Base-by-base conservation (phyloP, 306 rosid species). In the Vigna nakashimae region DNA sequence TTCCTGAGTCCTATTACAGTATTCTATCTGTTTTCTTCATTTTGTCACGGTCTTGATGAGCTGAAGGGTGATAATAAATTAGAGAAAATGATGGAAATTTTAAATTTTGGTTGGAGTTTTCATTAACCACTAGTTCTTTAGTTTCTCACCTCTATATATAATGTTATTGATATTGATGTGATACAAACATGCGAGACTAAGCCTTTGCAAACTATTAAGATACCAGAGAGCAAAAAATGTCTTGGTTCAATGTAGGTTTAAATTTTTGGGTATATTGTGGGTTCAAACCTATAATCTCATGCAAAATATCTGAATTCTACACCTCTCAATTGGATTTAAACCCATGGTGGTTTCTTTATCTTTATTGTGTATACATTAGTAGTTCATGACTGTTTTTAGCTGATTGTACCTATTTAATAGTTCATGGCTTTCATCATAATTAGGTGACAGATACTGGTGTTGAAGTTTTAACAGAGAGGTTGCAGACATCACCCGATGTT, bases 381-480 rank as follows among this genome's bases (percentile, higher is more conserved):
- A 6, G 50, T 45, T 40, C 10, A 17, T 77, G 17, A 55, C 58
- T 58, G 48, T n/a, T 6, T 49, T 50, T 17, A 20, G 50, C 15
- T 52, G 4, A 17, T 38, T 16, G 20, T 20, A 20, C 20, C 20
- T 20, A 20, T 26, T 0, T 43, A 66, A 43, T 69, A 58, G 14
- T 65, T 46, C 45, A 26, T 58, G 63, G 22, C 52, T 73, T 53
- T 49, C 22, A 20, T 59, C 13, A 52, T 34, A 0, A 34, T 67
- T 68, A 92, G 99, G 99, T 95, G 77, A 95, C 98, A 6, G 94
- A 91, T 77, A 91, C 91, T 11, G 99, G 98, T 71, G 99, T 95
- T 46, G 99, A 95, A 83, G 97, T 92, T 73, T 89, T 95, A 58
- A 91, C 99, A 15, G 92, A 87, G 59, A 51, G 98, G 84, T 79